phyloP scores from a whole-genome alignment of 169 alveolate species.

The Plasmodium vivax region DNA sequence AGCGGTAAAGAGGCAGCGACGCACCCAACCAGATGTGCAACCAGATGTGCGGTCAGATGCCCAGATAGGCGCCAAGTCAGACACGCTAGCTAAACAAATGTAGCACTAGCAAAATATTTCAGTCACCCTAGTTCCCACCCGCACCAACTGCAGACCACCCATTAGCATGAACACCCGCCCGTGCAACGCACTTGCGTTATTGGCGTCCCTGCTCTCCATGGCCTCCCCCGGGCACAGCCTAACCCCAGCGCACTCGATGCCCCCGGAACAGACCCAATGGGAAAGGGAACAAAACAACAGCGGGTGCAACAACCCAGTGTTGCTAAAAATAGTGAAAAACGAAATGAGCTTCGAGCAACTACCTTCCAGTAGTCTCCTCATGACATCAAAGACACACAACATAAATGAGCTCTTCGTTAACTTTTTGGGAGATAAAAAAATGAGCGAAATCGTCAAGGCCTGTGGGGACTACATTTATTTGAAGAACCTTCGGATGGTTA shows the following conservation, averaged over 20 bases:
- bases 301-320: conserved; percentile 2
- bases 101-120: not conserved
- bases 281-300: not conserved
- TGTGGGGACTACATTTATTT: conserved; percentile 58
- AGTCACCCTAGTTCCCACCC: not conserved
- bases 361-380: conserved; percentile 43
- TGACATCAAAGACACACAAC: conserved; percentile 34
- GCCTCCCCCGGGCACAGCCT: not conserved
- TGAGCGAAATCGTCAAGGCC: conserved; percentile 9
- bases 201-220: conserved; percentile 11
- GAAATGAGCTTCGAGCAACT: conserved; percentile 17
- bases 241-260: not conserved
- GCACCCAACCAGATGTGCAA: not conserved
- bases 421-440: conserved; percentile 17
- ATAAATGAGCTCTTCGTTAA: conserved; percentile 27
- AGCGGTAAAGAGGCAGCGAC: not conserved
- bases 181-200: not conserved
- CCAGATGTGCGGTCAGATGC: too few species aligned
- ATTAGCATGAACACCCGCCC: not conserved
- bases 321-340: conserved; percentile 26
- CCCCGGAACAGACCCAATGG: not conserved
- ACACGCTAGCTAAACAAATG: not conserved
- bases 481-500: conserved; percentile 24
- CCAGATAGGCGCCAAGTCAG: not conserved
- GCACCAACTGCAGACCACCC: not conserved